These are phyloP conservation scores for Neckera pumila DNA, from an alignment of 225 moss, liverwort and hornwort species.

Conservation along the genomic window DNA sequence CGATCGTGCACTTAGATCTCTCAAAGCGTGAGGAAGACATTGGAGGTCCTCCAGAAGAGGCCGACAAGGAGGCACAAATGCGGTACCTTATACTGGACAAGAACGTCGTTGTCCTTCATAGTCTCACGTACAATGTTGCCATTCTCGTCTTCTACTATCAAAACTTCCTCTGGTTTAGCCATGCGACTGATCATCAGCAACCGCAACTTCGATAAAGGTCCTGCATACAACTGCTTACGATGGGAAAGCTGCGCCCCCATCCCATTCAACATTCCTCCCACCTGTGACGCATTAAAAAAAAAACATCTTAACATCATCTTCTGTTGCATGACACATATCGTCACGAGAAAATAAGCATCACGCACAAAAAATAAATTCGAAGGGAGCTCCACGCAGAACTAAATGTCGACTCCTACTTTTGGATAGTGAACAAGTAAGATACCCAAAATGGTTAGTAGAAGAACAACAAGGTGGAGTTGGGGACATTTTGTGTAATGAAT, in stretches of 20 bases:
- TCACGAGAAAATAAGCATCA: too few species aligned
- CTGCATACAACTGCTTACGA: conserved; percentile 82
- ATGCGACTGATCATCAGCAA: conserved; percentile 96
- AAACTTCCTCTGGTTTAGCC: conserved; percentile 98
- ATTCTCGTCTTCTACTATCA: conserved; percentile 98
- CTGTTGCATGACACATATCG: not conserved
- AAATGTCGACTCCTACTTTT: not conserved
- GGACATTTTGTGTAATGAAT: too few species aligned
- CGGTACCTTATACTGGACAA: conserved; percentile 82
- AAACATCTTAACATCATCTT: not conserved
- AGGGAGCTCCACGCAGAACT: not conserved
- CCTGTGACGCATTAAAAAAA: conserved; percentile 2
- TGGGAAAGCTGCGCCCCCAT: conserved; percentile 60
- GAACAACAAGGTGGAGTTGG: not conserved
- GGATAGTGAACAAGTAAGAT: not conserved
- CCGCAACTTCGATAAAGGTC: conserved; percentile 80
- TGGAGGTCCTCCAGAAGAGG: not conserved
- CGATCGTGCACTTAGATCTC: not conserved
- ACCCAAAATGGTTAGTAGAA: too few species aligned
- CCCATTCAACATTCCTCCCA: conserved; percentile 61
- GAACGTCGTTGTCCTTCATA: conserved; percentile 94
- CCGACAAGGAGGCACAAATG: not conserved
- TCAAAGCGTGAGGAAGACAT: not conserved
- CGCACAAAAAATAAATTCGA: too few species aligned
- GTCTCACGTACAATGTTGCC: conserved; percentile 98